Percentiles rank a stretch among this genome's conserved stretches.
phyloP scores from a whole-genome alignment of 768 basidiomycete genomes.

The Strobilomyces echinocephalus region DNA sequence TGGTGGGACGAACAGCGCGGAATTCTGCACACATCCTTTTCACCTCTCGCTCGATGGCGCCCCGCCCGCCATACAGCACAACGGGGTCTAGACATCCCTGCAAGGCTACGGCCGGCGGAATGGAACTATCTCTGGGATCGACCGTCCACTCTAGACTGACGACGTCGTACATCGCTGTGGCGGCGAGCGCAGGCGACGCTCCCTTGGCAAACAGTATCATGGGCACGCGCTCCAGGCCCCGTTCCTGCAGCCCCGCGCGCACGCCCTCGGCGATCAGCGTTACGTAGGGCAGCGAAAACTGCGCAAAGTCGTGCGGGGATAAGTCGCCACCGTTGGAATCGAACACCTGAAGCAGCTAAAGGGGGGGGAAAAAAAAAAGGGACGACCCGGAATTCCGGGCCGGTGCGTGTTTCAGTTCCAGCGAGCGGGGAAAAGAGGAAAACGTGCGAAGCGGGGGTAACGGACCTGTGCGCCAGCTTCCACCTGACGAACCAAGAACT shows the following conservation, averaged over 20 bases:
- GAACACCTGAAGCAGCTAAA: slow-evolving; percentile 89
- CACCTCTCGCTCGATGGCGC: slow-evolving; percentile 82
- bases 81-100: slow-evolving; percentile 95
- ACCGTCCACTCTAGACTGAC: slow-evolving; percentile 91
- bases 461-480: slow-evolving; percentile 93
- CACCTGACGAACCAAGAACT: slow-evolving; percentile 88
- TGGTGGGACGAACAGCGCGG: slow-evolving; percentile 41
- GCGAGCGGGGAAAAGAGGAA: not conserved
- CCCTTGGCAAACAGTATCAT: slow-evolving; percentile 96
- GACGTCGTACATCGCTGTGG: slow-evolving; percentile 73
- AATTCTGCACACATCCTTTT: slow-evolving; percentile 81
- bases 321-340: slow-evolving; percentile 96
- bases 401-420: not conserved
- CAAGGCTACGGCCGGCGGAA: slow-evolving; percentile 59
- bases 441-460: not conserved
- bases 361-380: not conserved
- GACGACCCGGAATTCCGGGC: not conserved
- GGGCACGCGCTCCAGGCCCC: slow-evolving; percentile 57
- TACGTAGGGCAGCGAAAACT: slow-evolving; percentile 80
- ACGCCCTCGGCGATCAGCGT: slow-evolving; percentile 69
- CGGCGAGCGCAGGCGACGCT: slow-evolving; percentile 71
- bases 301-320: slow-evolving; percentile 77
- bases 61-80: slow-evolving; percentile 77
- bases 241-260: slow-evolving; percentile 48
- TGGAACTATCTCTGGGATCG: slow-evolving; percentile 60